A percentile compares a stretch with the other conserved stretches of the same genome.
phyloP scores from a whole-genome alignment of 2,329 filamentous ascomycete genomes.

The Aureobasidium sp. region DNA sequence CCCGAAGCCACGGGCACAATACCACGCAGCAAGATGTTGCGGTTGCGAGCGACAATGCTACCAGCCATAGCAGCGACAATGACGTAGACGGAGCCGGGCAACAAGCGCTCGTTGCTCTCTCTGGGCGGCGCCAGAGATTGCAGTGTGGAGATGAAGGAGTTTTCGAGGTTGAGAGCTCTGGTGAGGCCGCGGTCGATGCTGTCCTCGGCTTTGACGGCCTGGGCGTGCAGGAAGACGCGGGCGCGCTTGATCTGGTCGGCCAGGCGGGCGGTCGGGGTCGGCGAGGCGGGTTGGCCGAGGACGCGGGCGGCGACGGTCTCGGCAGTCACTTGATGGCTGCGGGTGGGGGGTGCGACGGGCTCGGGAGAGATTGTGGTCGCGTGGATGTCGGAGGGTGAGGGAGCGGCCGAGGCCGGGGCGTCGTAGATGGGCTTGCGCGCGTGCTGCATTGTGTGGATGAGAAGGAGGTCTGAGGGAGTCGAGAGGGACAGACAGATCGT shows the following conservation, averaged over 20 bases:
- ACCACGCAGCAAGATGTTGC: constrained; percentile 74
- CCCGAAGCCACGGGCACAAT: constrained; percentile 72
- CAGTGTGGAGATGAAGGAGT: constrained; percentile 81
- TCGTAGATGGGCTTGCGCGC: constrained; percentile 69
- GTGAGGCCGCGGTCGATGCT: constrained; percentile 77
- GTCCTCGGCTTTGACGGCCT: constrained; percentile 69
- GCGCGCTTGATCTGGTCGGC: constrained; percentile 73
- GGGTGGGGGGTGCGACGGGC: constrained; percentile 46
- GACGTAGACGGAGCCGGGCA: constrained; percentile 87
- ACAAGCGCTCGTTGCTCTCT: constrained; percentile 78
- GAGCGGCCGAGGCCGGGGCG: constrained; percentile 47
- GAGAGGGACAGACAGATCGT: neutral
- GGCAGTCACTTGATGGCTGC: constrained; percentile 29
- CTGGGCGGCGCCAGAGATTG: constrained; percentile 80
- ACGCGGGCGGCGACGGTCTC: constrained; percentile 19
- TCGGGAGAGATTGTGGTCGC: constrained; percentile 26
- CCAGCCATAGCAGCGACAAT: constrained; percentile 92
- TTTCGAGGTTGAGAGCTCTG: constrained; percentile 75
- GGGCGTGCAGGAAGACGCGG: constrained; percentile 71
- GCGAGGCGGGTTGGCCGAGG: constrained; percentile 35
- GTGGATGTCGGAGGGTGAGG: constrained; percentile 26
- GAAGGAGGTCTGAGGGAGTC: constrained; percentile 15
- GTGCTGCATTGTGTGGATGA: constrained; percentile 22
- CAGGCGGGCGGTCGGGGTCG: constrained; percentile 83
- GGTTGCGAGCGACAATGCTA: constrained; percentile 81